Conservation (phyloP, 192 early-diverging fungal genomes). For the Tieghemiomyces parasiticus region DNA sequence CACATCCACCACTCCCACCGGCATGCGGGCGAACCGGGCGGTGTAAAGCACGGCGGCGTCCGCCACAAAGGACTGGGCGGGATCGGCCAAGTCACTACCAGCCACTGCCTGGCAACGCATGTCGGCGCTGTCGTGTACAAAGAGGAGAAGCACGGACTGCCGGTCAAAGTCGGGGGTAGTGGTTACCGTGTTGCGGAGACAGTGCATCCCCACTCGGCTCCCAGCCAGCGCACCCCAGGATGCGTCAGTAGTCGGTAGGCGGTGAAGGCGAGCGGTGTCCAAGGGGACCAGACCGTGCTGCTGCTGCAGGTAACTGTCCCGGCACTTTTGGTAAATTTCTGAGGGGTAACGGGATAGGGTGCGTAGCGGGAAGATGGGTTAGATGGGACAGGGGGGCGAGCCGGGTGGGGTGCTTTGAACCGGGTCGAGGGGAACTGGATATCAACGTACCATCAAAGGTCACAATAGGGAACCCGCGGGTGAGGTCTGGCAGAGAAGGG, state of each 20-base stretch:
- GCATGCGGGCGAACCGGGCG: neutral
- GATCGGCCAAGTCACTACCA: neutral
- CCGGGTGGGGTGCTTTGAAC: too few relatives aligned
- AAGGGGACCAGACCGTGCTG: neutral
- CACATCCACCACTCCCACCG: slow-evolving; percentile 1
- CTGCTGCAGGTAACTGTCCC: neutral
- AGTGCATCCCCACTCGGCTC: neutral
- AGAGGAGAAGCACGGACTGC: neutral
- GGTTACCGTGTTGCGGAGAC: neutral
- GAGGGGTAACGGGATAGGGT: neutral
- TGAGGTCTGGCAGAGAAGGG: too few relatives aligned
- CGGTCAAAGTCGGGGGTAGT: neutral
- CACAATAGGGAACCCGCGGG: too few relatives aligned
- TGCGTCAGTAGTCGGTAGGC: neutral
- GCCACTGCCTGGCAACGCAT: neutral
- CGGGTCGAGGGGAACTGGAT: too few relatives aligned
- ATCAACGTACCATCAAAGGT: too few relatives aligned
- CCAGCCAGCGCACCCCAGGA: neutral
- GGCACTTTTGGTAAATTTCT: neutral
- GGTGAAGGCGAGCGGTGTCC: neutral
- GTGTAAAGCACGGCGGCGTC: neutral
- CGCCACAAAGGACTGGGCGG: neutral
- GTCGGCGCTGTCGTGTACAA: slow-evolving; percentile 9
- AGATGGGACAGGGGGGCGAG: too few relatives aligned
- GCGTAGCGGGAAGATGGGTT: too few relatives aligned